Percentiles rank a stretch among this genome's conserved stretches.
phyloP scores from a whole-genome alignment of 2,329 filamentous ascomycete genomes.

The Pseudogymnoascus sp. region DNA sequence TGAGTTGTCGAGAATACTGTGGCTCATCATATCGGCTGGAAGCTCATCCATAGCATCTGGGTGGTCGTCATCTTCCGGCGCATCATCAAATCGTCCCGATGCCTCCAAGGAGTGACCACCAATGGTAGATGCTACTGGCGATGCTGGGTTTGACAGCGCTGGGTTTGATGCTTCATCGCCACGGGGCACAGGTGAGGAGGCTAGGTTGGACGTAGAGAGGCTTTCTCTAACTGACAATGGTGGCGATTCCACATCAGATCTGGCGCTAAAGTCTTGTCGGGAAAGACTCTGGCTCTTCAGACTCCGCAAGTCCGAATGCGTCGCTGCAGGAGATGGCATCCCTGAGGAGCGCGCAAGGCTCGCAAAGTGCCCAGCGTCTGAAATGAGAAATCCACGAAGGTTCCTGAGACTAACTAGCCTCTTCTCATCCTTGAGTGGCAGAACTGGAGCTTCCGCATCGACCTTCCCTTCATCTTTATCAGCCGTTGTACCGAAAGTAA shows the following conservation, averaged over 20 bases:
- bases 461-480: conserved; percentile 9
- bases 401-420: conserved; percentile 54
- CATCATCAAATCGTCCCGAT: conserved; percentile 26
- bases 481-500: conserved; percentile 38
- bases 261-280: not conserved
- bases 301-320: conserved; percentile 32
- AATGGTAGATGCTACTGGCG: not conserved
- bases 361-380: conserved; percentile 58
- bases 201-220: not conserved
- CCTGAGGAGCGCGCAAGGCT: conserved; percentile 49
- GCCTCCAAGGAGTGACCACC: not conserved
- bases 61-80: conserved; percentile 23
- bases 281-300: conserved; percentile 2
- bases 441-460: conserved; percentile 6
- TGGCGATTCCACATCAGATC: not conserved
- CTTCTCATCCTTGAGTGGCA: conserved; percentile 51
- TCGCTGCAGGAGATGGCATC: conserved; percentile 46
- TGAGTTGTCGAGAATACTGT: conserved; percentile 24
- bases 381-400: conserved; percentile 56
- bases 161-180: not conserved
- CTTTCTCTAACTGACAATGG: not conserved
- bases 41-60: conserved; percentile 19
- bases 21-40: conserved; percentile 16
- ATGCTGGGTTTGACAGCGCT: not conserved
- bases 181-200: not conserved